Evolutionary conservation across 108 stramenopile species (phyloP), one percentile per base, ranked within the genome.

Genomic region (Cyclotella cryptica): DNA sequence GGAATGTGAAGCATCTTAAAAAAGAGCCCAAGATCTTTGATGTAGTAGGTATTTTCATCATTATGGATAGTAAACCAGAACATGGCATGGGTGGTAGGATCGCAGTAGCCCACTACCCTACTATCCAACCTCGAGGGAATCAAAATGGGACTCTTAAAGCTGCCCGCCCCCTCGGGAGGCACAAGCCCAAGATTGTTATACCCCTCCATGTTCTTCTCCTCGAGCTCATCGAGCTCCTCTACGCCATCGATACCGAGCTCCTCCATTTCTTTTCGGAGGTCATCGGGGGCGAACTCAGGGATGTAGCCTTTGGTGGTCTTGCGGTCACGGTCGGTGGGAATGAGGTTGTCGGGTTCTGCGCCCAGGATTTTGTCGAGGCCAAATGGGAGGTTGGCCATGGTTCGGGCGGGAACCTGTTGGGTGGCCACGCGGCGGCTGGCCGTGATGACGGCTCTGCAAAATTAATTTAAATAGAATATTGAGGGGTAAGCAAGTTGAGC

Each of bases 41-140:
- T 93, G 87, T 93, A 96, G 69, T 95, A 95, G 22, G 92, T 92
- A 77, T 87, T 93, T 62, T 93, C 68, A 66, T 95, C 94, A 75
- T 90, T 89, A 74, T 96, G 93, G 84, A 96, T 92, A 83, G 90
- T 97, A 80, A 97, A 97, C 97, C 97, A 97, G 71, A 88, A 93
- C 78, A 97, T 85, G 59, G 92, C 90, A 84, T 97, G 93, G 12
- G 89, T 92, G 21, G 80, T 84, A 27, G 97, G 97, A 74, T 96
- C 94, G 43, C 83, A 76, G 75, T 94, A 97, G 7, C 97, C 97
- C 29, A 96, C 95, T 19, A 89, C 88, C 17, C 97, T 86, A 47
- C 73, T 79, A 24, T 86, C 88, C 85, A 85, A 75, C 75, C 95
- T 76, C 41, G 84, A 85, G 15, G 95, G 97, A 44, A 97, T 94